Evolutionary conservation across 164 flowering plant genomes (phyloP), one percentile per base, ranked within the genome.

Genomic region (Cinnamomum micranthum): DNA sequence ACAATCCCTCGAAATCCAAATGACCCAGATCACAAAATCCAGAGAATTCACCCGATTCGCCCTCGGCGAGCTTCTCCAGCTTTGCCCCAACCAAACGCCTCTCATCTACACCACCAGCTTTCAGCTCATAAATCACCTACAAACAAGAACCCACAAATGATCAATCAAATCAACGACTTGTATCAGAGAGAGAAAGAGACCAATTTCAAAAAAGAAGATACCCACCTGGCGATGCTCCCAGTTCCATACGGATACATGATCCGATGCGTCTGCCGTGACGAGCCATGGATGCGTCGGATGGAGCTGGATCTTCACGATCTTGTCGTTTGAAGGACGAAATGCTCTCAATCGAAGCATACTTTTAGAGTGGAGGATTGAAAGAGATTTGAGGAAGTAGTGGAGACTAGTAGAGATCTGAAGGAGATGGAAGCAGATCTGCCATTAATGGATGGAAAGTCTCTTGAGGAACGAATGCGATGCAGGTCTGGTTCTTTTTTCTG

Each of bases 251-350:
- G 98, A 87, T 5, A 95, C 98, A 67, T 88, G 95, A 87, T 95
- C 98, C 2, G 98, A 92, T 5, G 92, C 94, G 73, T 95, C 99
- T 19, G 99, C 93, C 0, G 99, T 93, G 60, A 92, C 99, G 24
- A 95, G 90, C 99, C 97, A 93, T 52, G 99, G 99, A 81, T 95
- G 97, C 70, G 99, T 93, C 1, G 97, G 98, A 80, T 95, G 98
- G 77, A 92, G 74, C 80, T 94, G 95, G 65, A 95, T 90, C 89
- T 86, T 88, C 59, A 92, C 93, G 76, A 93, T 89, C 83, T 92
- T 95, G 35, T 93, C 99, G 59, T 83, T 87, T 22, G 93, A 80
- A 25, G 92, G 95, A 65, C 98, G 90, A 74, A 91, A 93, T 1
- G 99, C 97, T 79, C 88, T 82, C 76, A 93, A 75, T 12, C 91